These are phyloP conservation scores for Anisodus acutangulus DNA, from an alignment of 257 asterid genomes.

Conservation along the genomic window DNA sequence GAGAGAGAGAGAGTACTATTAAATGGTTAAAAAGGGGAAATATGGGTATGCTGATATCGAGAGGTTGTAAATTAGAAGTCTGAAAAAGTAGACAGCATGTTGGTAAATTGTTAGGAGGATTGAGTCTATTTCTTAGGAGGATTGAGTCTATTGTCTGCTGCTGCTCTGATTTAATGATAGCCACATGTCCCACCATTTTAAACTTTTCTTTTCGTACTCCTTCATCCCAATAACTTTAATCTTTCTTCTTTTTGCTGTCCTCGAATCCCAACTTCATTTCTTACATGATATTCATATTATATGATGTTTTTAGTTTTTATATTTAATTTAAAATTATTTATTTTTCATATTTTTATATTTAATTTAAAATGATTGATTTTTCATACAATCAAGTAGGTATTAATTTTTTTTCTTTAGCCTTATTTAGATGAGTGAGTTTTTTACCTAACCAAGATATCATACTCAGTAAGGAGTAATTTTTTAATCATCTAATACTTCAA, in stretches of 20 bases:
- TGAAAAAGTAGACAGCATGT: background rate
- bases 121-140: background rate
- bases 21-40: background rate
- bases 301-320: background rate
- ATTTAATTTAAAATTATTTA: too few relatives aligned
- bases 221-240: background rate
- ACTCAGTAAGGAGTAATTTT: background rate
- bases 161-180: background rate
- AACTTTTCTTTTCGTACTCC: background rate
- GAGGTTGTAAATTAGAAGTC: conserved; percentile 18
- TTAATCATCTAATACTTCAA: too few relatives aligned
- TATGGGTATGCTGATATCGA: conserved; percentile 30
- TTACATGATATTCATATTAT: background rate
- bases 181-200: background rate
- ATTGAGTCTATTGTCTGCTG: background rate
- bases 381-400: too few relatives aligned
- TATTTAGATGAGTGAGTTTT: too few relatives aligned
- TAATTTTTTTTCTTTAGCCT: too few relatives aligned
- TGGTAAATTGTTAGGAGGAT: background rate
- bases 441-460: too few relatives aligned
- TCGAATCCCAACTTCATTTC: background rate
- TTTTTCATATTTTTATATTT: too few relatives aligned
- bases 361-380: background rate
- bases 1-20: background rate
- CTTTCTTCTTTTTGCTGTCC: background rate